These are phyloP conservation scores for Aspergillus caelatus DNA, from an alignment of 2,329 filamentous ascomycete species.

Conservation along the genomic window DNA sequence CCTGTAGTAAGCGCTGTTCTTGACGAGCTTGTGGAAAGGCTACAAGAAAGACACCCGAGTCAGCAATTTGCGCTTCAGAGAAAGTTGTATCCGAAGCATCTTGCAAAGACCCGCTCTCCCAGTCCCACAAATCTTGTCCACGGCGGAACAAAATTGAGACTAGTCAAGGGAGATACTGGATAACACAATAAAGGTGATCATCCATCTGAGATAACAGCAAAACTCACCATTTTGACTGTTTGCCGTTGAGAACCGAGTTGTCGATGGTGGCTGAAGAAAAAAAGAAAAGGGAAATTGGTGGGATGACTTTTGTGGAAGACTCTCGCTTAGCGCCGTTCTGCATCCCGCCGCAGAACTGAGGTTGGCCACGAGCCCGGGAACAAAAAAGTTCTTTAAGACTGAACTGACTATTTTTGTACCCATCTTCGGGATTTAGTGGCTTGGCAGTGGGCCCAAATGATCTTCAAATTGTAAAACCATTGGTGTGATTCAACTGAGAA, in stretches of 20 bases:
- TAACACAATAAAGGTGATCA: conserved; percentile 24
- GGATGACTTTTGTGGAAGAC: conserved; percentile 44
- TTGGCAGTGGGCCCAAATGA: too few relatives aligned
- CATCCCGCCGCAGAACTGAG: conserved; percentile 37
- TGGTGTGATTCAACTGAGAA: too few relatives aligned
- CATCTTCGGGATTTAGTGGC: too few relatives aligned
- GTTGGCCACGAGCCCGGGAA: conserved; percentile 42
- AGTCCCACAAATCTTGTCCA: conserved; percentile 15
- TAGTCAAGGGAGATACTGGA: conserved; percentile 11
- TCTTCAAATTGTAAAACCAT: too few relatives aligned
- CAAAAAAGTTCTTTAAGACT: not conserved
- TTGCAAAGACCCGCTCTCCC: conserved; percentile 77
- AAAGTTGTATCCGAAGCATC: conserved; percentile 85
- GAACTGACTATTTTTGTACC: too few relatives aligned
- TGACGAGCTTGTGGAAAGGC: conserved; percentile 92
- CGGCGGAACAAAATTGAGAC: conserved; percentile 12
- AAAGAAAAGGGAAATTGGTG: conserved; percentile 34
- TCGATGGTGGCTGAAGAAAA: conserved; percentile 39
- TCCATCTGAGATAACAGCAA: conserved; percentile 28
- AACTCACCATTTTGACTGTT: conserved; percentile 51
- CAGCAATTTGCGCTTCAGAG: conserved; percentile 99
- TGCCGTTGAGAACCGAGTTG: conserved; percentile 38
- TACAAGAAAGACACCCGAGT: conserved; percentile 71
- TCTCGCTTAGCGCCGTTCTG: conserved; percentile 45
- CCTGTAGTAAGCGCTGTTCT: conserved; percentile 99